These are phyloP conservation scores for Annulohypoxylon stygium DNA, from an alignment of 495 filamentous ascomycete genomes.

Conservation along the genomic window DNA sequence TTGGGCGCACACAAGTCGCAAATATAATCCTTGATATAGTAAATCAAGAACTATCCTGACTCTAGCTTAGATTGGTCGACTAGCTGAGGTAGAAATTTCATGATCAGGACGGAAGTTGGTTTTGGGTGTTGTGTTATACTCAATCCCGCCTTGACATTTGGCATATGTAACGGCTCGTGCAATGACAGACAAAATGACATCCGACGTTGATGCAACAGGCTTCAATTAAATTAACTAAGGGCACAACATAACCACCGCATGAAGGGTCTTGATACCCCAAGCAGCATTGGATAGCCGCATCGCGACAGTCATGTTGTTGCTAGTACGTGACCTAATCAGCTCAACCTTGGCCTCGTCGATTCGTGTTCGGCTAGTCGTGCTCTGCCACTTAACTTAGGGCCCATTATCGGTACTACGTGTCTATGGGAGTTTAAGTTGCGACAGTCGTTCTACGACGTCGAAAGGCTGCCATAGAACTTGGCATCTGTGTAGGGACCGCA, in stretches of 20 bases:
- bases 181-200: neutral
- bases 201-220: neutral
- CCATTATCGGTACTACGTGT: slow-evolving; percentile 3
- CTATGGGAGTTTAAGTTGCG: slow-evolving; percentile 2
- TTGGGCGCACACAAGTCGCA: neutral
- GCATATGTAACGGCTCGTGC: slow-evolving; percentile 7
- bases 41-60: neutral
- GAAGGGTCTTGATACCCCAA: neutral
- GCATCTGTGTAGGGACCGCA: slow-evolving; percentile 12
- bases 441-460: slow-evolving; percentile 3
- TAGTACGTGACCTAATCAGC: neutral
- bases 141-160: neutral
- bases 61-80: neutral
- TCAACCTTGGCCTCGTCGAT: slow-evolving; percentile 4
- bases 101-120: neutral
- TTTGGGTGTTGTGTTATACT: neutral
- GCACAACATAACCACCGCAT: neutral
- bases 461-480: slow-evolving; percentile 9
- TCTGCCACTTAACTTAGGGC: slow-evolving; percentile 4
- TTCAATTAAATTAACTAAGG: neutral
- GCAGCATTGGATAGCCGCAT: neutral
- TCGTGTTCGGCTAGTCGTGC: slow-evolving; percentile 8
- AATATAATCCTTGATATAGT: neutral
- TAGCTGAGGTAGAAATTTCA: neutral
- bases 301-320: neutral